A percentile compares a stretch with the other conserved stretches of the same genome.
Evolutionary conservation across 352 stramenopile genomes (phyloP).

Genomic region (Pythium coloratum): DNA sequence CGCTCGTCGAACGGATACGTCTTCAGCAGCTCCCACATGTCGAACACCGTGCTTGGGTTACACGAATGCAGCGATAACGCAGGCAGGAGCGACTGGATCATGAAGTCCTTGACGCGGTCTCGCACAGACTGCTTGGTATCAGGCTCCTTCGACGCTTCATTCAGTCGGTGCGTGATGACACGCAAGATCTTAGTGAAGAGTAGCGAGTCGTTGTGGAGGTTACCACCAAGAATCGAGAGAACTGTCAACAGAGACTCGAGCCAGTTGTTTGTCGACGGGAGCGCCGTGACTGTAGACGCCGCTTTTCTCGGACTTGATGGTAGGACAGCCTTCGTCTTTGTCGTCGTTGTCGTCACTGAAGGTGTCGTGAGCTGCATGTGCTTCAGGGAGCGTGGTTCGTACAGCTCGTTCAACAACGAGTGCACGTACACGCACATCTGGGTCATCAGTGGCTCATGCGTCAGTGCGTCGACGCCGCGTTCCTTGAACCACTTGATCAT

Average conservation of each 20-base stretch:
- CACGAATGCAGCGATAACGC: constrained; percentile 72
- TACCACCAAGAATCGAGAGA: constrained; percentile 60
- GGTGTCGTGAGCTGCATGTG: constrained; percentile 38
- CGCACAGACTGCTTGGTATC: constrained; percentile 17
- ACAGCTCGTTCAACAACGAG: constrained; percentile 55
- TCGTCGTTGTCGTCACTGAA: not conserved
- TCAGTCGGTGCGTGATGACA: constrained; percentile 54
- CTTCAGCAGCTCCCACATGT: constrained; percentile 86
- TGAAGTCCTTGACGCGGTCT: constrained; percentile 46
- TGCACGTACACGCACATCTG: constrained; percentile 76
- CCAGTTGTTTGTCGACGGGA: constrained; percentile 45
- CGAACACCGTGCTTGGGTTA: constrained; percentile 72
- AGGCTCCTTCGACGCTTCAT: constrained; percentile 33
- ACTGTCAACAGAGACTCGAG: constrained; percentile 54
- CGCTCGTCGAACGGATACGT: constrained; percentile 71
- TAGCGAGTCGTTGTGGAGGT: constrained; percentile 69
- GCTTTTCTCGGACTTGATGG: not conserved
- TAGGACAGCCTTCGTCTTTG: constrained; percentile 4
- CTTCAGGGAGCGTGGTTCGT: constrained; percentile 54
- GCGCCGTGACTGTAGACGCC: constrained; percentile 32
- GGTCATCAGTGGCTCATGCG: constrained; percentile 55
- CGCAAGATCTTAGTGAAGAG: constrained; percentile 77
- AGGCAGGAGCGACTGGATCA: constrained; percentile 70
- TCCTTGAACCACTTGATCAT: constrained; percentile 82
- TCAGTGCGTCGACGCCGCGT: constrained; percentile 63